These are phyloP conservation scores for Stereum hirsutum DNA, from an alignment of 1,284 basidiomycete genomes.

Conservation along the genomic window DNA sequence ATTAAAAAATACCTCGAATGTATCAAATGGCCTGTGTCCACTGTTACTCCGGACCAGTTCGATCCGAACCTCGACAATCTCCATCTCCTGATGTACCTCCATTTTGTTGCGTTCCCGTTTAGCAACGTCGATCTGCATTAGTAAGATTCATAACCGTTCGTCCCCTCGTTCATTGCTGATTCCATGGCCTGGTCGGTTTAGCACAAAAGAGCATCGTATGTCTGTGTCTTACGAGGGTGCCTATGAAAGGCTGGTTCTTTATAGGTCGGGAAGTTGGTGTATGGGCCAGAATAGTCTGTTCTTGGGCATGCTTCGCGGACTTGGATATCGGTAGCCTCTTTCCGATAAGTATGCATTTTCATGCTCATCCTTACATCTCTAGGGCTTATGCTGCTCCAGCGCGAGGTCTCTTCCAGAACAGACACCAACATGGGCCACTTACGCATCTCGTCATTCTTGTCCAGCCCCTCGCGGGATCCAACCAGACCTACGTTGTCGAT, in stretches of 20 bases:
- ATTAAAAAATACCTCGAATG: not conserved
- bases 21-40: not conserved
- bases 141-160: too few species aligned
- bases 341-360: not conserved
- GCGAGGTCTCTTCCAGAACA: conserved; percentile 16
- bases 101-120: conserved; percentile 2
- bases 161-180: not conserved
- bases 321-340: conserved; percentile 24
- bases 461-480: conserved; percentile 23
- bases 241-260: conserved; percentile 21
- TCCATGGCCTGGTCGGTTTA: conserved; percentile 9
- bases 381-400: conserved; percentile 21
- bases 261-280: conserved; percentile 25
- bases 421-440: conserved; percentile 13
- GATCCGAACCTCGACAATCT: conserved; percentile 3
- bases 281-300: conserved; percentile 27
- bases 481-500: conserved; percentile 27
- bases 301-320: conserved; percentile 25
- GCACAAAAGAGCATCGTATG: conserved; percentile 22
- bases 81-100: conserved; percentile 1
- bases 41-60: not conserved
- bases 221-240: conserved; percentile 21
- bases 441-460: conserved; percentile 28
- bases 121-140: too few species aligned
- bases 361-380: not conserved